Evolutionary conservation across 2,329 filamentous ascomycete species (phyloP).

Genomic region (Trichoderma brevicompactum): DNA sequence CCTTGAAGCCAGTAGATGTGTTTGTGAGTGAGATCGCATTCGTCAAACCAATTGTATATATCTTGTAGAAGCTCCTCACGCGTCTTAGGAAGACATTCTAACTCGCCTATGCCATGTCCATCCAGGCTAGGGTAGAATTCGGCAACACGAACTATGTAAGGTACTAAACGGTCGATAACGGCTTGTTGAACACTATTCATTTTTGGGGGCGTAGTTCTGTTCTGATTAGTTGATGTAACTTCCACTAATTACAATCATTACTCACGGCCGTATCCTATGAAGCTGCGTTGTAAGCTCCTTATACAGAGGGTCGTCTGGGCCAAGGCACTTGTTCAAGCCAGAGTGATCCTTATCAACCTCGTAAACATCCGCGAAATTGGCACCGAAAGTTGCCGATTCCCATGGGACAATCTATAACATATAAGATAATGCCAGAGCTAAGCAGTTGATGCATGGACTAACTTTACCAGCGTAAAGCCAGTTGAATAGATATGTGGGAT

Average conservation of each 20-base stretch:
- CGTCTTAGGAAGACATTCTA: not conserved
- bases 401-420: not conserved
- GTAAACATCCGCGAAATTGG: not conserved
- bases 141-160: not conserved
- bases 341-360: slow-evolving; percentile 32
- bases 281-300: not conserved
- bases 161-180: not conserved
- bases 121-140: not conserved
- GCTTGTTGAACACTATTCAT: slow-evolving; percentile 10
- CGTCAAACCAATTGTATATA: slow-evolving; percentile 16
- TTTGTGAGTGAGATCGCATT: not conserved
- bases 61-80: slow-evolving; percentile 1
- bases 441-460: slow-evolving; percentile 5
- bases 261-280: not conserved
- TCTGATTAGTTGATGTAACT: rapidly evolving
- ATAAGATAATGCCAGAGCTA: not conserved
- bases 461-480: slow-evolving; percentile 30
- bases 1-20: slow-evolving; percentile 30
- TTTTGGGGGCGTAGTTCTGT: not conserved
- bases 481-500: slow-evolving; percentile 29
- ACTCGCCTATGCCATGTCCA: not conserved
- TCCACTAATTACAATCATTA: not conserved
- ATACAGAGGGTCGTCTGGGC: slow-evolving; percentile 26
- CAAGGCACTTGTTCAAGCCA: slow-evolving; percentile 32
- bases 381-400: not conserved